These are phyloP conservation scores for Mercurialis annua DNA, from an alignment of 345 rosid species.

Conservation along the genomic window DNA sequence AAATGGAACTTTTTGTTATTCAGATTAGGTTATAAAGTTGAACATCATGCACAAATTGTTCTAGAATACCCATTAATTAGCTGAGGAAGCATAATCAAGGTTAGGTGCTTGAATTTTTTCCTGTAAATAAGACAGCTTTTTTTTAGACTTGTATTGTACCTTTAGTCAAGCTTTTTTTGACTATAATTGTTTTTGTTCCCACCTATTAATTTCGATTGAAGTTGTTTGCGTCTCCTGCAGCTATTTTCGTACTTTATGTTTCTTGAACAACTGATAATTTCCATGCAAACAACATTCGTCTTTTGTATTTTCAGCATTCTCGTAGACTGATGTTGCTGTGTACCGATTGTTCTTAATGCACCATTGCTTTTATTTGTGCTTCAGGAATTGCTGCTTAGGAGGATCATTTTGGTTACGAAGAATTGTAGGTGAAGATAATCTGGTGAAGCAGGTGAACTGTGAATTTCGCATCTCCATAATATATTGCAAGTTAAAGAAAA, in stretches of 20 bases:
- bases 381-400: conserved; percentile 67
- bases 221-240: too few relatives aligned
- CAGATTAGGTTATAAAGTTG: neutral
- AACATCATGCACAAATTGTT: neutral
- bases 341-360: neutral
- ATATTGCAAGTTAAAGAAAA: conserved; percentile 39
- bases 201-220: neutral
- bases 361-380: conserved; percentile 15
- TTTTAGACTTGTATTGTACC: neutral
- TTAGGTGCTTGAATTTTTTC: neutral
- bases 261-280: neutral
- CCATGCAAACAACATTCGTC: neutral
- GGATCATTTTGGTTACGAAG: conserved; percentile 31
- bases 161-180: neutral
- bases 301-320: neutral
- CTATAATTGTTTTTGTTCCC: neutral
- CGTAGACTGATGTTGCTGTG: conserved; percentile 8
- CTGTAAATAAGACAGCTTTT: neutral
- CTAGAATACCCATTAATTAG: neutral
- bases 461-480: conserved; percentile 37
- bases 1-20: neutral
- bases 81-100: neutral
- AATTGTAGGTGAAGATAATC: conserved; percentile 44
- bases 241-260: neutral
- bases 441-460: conserved; percentile 53